Evolutionary conservation across 1,284 basidiomycete genomes (phyloP), one percentile per base, ranked within the genome.

Genomic region (Ustilago crameri): DNA sequence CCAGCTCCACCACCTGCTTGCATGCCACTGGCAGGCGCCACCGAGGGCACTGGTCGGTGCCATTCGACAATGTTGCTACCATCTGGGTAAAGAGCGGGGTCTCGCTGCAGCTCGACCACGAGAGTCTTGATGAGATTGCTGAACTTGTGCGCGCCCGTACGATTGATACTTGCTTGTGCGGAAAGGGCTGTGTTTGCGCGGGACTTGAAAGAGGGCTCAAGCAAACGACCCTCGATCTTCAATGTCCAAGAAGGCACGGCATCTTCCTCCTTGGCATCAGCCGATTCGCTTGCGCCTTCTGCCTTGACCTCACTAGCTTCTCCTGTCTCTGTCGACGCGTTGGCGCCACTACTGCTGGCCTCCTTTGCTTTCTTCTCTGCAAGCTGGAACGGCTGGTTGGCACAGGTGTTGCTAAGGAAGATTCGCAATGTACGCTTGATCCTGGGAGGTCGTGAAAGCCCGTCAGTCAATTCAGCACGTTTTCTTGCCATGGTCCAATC

Each of bases 401-500:
- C 92, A 0, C 91, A 90, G 0, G 92, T 92, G 83, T 96, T 93
- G 62, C 91, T 92, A 34, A 97, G 82, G 84, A 95, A 97, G 74
- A 98, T 87, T 26, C 95, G 88, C 51, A 98, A 80, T 1, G 91
- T 95, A 27, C 95, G 88, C 53, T 91, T 91, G 55, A 91, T 86
- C 70, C 84, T 82, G 7, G 84, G 79, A 9, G 85, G 83, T 61
- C 85, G 68, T 45, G 74, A 74, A 52, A 81, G 58, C 4, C 72
- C 72, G 30, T 83, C 81, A 38, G 74, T 75, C 9, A 83, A 89
- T 81, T 98, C 95, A 12, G 91, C 91, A 71, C 88, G 89, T 84
- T 96, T 96, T 72, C 95, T 87, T 74, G 90, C 89, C 84, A 96
- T 90, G 5, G 93, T 95, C 95, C 95, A 98, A 84, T 98, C 95